These are phyloP conservation scores for Suhomyces coccinellae DNA, from an alignment of 1,139 yeast species.

Conservation along the genomic window DNA sequence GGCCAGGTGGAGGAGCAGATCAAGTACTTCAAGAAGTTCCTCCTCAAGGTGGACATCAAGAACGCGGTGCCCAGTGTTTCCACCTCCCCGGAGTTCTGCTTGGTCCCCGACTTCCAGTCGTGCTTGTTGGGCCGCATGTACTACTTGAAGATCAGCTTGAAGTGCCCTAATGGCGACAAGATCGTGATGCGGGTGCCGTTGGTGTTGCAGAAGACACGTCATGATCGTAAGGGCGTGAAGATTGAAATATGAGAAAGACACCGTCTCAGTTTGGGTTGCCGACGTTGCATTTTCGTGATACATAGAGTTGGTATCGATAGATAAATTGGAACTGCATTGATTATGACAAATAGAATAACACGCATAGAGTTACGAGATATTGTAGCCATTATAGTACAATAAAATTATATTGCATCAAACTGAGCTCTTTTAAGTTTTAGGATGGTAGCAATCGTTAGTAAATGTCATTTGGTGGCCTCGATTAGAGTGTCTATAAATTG, in stretches of 20 bases:
- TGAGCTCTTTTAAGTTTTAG: too few species aligned
- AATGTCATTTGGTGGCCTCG: too few species aligned
- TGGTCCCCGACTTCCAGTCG: conserved; percentile 42
- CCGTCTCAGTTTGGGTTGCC: too few species aligned
- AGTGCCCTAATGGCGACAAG: conserved; percentile 30
- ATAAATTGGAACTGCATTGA: too few species aligned
- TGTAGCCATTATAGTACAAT: too few species aligned
- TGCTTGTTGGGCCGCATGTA: conserved; percentile 39
- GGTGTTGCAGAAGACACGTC: conserved; percentile 20
- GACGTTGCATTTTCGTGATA: too few species aligned
- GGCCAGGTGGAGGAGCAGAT: conserved; percentile 20
- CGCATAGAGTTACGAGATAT: too few species aligned
- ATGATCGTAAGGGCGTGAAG: conserved; percentile 1
- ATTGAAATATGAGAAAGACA: background rate
- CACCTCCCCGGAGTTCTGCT: conserved; percentile 25
- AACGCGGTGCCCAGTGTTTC: conserved; percentile 15
- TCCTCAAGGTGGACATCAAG: conserved; percentile 23
- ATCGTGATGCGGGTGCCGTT: conserved; percentile 35
- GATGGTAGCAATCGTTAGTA: too few species aligned
- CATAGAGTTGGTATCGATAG: too few species aligned
- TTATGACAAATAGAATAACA: too few species aligned
- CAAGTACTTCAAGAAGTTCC: conserved; percentile 23
- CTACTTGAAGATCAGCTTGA: conserved; percentile 33
- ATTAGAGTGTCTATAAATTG: too few species aligned
- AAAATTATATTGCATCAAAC: too few species aligned